Evolutionary conservation across 371 early-diverging fungal species (phyloP).

Genomic region (Capillidium rhysosporum): DNA sequence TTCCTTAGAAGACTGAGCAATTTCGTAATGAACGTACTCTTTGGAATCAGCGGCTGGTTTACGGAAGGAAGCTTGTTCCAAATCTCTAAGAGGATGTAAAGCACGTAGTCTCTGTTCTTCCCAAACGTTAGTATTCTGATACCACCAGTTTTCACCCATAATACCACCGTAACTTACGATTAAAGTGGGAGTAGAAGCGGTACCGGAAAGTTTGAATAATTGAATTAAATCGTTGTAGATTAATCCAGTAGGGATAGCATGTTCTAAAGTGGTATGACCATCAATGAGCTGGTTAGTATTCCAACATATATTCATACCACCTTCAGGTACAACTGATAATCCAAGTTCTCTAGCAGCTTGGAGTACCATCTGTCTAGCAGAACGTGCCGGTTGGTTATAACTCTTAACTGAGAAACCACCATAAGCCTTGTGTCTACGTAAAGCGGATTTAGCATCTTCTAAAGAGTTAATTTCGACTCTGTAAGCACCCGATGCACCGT

Average conservation of each 20-base stretch:
- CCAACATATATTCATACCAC: not conserved
- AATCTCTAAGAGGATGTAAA: not conserved
- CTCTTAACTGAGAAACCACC: not conserved
- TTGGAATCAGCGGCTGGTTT: not conserved
- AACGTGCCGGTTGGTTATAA: conserved; percentile 1
- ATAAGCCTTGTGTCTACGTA: not conserved
- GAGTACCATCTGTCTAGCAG: not conserved
- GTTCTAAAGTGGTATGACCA: conserved; percentile 1
- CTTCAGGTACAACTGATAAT: not conserved
- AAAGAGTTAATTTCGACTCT: not conserved
- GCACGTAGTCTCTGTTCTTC: not conserved
- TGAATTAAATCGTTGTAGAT: not conserved
- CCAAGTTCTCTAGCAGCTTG: conserved; percentile 2
- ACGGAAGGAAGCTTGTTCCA: not conserved
- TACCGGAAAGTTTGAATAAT: not conserved
- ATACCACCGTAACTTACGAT: not conserved
- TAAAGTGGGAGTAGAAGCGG: not conserved
- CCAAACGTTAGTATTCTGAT: not conserved
- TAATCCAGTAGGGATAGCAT: not conserved
- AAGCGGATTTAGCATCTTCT: not conserved
- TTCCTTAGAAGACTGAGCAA: not conserved
- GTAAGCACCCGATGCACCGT: not conserved
- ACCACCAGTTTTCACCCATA: not conserved
- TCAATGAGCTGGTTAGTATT: not conserved
- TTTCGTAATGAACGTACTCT: not conserved